Evolutionary conservation across 1,284 basidiomycete species (phyloP).

Genomic region (Tremellales sp.): DNA sequence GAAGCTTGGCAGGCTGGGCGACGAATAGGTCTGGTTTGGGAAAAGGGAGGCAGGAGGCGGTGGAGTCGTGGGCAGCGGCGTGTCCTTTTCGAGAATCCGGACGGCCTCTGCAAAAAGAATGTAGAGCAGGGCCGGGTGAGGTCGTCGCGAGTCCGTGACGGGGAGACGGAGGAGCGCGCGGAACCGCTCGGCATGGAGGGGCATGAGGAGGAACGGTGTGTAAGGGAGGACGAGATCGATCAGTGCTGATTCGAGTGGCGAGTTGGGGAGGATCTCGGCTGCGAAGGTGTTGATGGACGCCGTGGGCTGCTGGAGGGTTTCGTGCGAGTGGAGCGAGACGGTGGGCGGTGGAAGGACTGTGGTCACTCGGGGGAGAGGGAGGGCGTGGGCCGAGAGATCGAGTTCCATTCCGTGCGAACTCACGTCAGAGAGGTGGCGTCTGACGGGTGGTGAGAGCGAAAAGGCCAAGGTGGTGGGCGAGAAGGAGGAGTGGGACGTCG

Average conservation of each 20-base stretch:
- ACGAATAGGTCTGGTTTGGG: slow-evolving; percentile 3
- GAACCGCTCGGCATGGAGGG: slow-evolving; percentile 33
- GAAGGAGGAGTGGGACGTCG: too few species aligned
- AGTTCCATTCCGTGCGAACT: too few species aligned
- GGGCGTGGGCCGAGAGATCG: neutral
- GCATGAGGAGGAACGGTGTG: slow-evolving; percentile 26
- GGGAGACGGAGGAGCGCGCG: slow-evolving; percentile 24
- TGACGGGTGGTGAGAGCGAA: neutral
- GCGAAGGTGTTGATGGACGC: slow-evolving; percentile 6
- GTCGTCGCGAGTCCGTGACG: slow-evolving; percentile 16
- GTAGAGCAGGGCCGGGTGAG: slow-evolving; percentile 38
- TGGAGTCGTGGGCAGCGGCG: slow-evolving; percentile 14
- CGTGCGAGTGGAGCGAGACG: slow-evolving; percentile 8
- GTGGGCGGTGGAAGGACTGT: neutral
- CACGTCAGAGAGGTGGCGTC: neutral
- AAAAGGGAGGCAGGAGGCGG: slow-evolving; percentile 16
- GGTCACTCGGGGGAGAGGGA: neutral
- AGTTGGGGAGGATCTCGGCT: slow-evolving; percentile 23
- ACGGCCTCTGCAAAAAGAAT: slow-evolving; percentile 36
- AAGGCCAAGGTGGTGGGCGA: too few species aligned
- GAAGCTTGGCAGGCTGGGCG: slow-evolving; percentile 10
- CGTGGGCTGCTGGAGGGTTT: slow-evolving; percentile 6
- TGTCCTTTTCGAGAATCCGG: slow-evolving; percentile 17
- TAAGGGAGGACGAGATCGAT: slow-evolving; percentile 32
- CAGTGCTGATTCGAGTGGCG: slow-evolving; percentile 23